A percentile compares a stretch with the other conserved stretches of the same genome.
These are phyloP conservation scores for Acanthamoeba healyi DNA, from an alignment of 208 protist species.

Conservation along the genomic window DNA sequence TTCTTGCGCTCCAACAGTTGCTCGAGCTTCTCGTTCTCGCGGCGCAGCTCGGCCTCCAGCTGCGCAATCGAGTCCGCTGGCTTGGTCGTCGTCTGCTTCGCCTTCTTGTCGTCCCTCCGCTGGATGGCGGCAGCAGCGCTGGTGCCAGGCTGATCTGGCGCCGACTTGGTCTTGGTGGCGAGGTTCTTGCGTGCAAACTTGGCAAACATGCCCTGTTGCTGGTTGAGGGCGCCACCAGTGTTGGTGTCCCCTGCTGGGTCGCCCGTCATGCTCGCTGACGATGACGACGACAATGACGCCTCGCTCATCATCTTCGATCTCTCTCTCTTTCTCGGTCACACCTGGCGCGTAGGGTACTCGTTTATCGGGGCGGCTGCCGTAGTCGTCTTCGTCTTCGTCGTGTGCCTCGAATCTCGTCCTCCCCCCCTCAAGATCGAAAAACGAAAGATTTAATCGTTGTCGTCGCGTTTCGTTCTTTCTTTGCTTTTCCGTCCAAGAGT, in stretches of 20 bases:
- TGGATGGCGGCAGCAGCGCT: neutral
- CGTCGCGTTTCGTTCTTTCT: constrained; percentile 56
- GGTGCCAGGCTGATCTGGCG: neutral
- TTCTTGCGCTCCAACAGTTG: neutral
- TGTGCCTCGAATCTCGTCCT: no score
- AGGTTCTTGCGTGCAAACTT: constrained; percentile 35
- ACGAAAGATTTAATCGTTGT: neutral
- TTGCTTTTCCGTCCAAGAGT: constrained; percentile 13
- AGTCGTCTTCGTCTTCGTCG: neutral
- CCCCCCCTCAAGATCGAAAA: neutral
- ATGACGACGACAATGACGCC: neutral
- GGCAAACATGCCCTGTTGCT: constrained; percentile 57
- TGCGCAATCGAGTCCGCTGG: neutral
- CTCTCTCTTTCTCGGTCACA: neutral
- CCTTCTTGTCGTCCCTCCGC: neutral
- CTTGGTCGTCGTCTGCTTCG: neutral
- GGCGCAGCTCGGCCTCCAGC: neutral
- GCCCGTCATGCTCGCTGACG: neutral
- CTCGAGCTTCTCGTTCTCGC: constrained; percentile 43
- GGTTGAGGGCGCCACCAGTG: neutral
- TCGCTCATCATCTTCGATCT: neutral
- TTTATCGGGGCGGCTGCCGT: neutral
- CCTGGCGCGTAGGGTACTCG: no score
- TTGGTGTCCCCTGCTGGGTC: no score
- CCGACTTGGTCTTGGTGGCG: constrained; percentile 51